phyloP scores from a whole-genome alignment of 1,139 yeast genomes.

The Saccharomyces hybrid region DNA sequence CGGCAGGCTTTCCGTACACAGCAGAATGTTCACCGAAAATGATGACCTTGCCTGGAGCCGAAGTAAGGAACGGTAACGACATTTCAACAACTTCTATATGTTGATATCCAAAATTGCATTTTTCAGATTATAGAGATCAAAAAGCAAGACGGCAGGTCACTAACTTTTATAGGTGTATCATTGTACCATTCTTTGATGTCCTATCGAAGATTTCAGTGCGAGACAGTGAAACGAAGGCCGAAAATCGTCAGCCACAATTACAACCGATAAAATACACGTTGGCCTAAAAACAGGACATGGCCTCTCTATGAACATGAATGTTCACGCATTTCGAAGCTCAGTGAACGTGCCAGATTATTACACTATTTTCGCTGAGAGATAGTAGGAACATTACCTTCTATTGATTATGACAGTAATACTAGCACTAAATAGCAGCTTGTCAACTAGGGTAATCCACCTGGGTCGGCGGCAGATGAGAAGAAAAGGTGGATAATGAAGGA shows the following conservation, averaged over 20 bases:
- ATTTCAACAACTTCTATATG: neutral
- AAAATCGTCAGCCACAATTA: neutral
- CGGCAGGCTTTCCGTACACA: slow-evolving; percentile 65
- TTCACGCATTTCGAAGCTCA: neutral
- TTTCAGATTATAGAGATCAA: too few species aligned
- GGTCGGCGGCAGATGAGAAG: neutral
- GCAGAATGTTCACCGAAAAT: slow-evolving; percentile 97
- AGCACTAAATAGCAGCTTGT: neutral
- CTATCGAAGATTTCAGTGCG: neutral
- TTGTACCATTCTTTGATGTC: neutral
- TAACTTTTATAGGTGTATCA: neutral
- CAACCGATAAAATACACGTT: neutral
- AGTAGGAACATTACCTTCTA: neutral
- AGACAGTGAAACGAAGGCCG: neutral
- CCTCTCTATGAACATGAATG: neutral
- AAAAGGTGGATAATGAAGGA: neutral
- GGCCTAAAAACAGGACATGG: neutral
- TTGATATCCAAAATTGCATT: neutral
- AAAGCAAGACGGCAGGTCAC: neutral
- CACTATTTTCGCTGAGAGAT: neutral
- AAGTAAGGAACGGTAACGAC: slow-evolving; percentile 54
- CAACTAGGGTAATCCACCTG: neutral
- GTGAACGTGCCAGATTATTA: neutral
- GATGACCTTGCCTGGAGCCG: slow-evolving; percentile 96
- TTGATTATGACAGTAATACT: neutral